phyloP scores from a whole-genome alignment of 1,284 basidiomycete genomes.

The Anthracocystis setariae region DNA sequence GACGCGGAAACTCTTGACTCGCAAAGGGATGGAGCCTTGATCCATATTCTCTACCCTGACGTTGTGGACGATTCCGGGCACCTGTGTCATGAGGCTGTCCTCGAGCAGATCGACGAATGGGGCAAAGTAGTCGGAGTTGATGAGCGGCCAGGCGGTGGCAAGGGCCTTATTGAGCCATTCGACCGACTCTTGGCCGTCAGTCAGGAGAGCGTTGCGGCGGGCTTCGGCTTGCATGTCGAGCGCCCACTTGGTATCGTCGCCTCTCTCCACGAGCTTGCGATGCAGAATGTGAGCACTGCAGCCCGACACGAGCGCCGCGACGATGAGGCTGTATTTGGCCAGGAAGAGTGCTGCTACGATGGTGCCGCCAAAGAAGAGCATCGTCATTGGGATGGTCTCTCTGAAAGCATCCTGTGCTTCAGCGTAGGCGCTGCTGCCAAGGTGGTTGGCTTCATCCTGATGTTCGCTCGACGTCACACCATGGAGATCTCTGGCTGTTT shows the following conservation, averaged over 20 bases:
- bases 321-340: slow-evolving; percentile 32
- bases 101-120: slow-evolving; percentile 64
- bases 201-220: slow-evolving; percentile 12
- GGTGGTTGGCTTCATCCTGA: slow-evolving; percentile 4
- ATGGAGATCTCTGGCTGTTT: slow-evolving; percentile 14
- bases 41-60: slow-evolving; percentile 63
- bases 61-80: slow-evolving; percentile 61
- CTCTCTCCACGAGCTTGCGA: slow-evolving; percentile 31
- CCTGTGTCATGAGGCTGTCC: slow-evolving; percentile 63
- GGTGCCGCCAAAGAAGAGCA: slow-evolving; percentile 51
- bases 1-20: slow-evolving; percentile 53
- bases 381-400: slow-evolving; percentile 46
- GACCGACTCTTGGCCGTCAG: slow-evolving; percentile 50
- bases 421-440: not conserved
- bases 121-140: slow-evolving; percentile 60
- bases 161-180: slow-evolving; percentile 63
- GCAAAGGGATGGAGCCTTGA: slow-evolving; percentile 57
- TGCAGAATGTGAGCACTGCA: slow-evolving; percentile 45
- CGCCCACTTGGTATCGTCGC: slow-evolving; percentile 44
- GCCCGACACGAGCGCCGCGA: slow-evolving; percentile 23
- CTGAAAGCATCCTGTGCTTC: slow-evolving; percentile 29
- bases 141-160: slow-evolving; percentile 59
- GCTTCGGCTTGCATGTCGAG: slow-evolving; percentile 39
- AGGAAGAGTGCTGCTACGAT: slow-evolving; percentile 35
- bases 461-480: slow-evolving; percentile 29